A percentile compares a stretch with the other conserved stretches of the same genome.
These are phyloP conservation scores for Trifolium pratense DNA, from an alignment of 306 rosid species.

Conservation along the genomic window DNA sequence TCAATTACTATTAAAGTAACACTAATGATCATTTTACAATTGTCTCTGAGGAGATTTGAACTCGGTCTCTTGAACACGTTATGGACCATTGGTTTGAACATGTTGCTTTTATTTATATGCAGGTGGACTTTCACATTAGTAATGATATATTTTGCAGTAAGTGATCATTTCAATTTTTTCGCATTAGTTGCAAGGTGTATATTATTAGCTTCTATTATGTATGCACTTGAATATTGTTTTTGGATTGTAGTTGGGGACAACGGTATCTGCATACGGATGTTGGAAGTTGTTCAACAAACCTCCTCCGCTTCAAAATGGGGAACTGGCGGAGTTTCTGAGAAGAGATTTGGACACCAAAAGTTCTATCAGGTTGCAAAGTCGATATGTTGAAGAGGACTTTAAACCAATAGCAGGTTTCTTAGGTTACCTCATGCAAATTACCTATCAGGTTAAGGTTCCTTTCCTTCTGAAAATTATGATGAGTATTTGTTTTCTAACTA, in stretches of 20 bases:
- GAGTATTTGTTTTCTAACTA: neutral
- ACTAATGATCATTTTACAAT: neutral
- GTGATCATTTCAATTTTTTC: slow-evolving; percentile 9
- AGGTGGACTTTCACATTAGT: slow-evolving; percentile 90
- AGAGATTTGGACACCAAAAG: slow-evolving; percentile 50
- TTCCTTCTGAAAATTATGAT: neutral
- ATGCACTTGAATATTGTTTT: slow-evolving; percentile 22
- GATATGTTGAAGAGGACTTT: slow-evolving; percentile 54
- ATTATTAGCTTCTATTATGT: neutral
- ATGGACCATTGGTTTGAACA: neutral
- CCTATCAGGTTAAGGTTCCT: slow-evolving; percentile 58
- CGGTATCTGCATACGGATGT: slow-evolving; percentile 79
- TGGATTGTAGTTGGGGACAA: slow-evolving; percentile 59
- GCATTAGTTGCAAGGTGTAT: neutral
- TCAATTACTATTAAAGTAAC: neutral
- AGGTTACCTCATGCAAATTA: slow-evolving; percentile 71
- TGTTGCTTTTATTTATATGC: slow-evolving; percentile 42
- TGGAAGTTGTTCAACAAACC: slow-evolving; percentile 50
- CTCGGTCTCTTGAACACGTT: too few species aligned
- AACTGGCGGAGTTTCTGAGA: slow-evolving; percentile 39
- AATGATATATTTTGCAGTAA: slow-evolving; percentile 71
- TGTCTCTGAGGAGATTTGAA: too few species aligned
- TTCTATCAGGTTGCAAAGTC: slow-evolving; percentile 50
- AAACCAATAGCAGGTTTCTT: slow-evolving; percentile 61
- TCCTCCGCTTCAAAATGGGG: slow-evolving; percentile 40